These are phyloP conservation scores for Kodamaea plutei DNA, from an alignment of 1,139 yeast species.

Conservation along the genomic window DNA sequence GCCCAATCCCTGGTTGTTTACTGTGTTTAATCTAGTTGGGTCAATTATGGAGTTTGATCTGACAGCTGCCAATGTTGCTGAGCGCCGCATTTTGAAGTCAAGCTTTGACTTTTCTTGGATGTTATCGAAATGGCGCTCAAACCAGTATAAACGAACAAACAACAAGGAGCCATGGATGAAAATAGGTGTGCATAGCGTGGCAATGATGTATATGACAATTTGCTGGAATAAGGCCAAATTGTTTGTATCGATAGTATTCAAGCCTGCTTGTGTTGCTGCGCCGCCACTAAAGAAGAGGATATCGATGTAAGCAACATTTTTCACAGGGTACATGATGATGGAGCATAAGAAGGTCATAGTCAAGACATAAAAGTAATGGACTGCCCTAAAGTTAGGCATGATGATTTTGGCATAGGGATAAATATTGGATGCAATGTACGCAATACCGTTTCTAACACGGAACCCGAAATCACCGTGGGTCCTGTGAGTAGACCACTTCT, in stretches of 20 bases:
- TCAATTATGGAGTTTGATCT: slow-evolving; percentile 26
- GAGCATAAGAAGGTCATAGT: slow-evolving; percentile 59
- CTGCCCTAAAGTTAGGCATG: slow-evolving; percentile 72
- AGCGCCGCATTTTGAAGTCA: slow-evolving; percentile 75
- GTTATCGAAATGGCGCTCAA: slow-evolving; percentile 80
- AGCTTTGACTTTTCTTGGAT: slow-evolving; percentile 71
- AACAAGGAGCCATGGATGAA: slow-evolving; percentile 80
- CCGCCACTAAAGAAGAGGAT: slow-evolving; percentile 73
- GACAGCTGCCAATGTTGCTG: slow-evolving; percentile 63
- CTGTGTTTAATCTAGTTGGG: slow-evolving; percentile 34
- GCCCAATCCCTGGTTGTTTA: slow-evolving; percentile 36
- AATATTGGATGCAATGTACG: slow-evolving; percentile 18
- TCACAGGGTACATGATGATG: slow-evolving; percentile 69
- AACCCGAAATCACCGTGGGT: slow-evolving; percentile 16
- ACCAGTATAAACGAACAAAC: slow-evolving; percentile 82
- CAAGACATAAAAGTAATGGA: slow-evolving; percentile 68
- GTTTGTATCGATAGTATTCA: slow-evolving; percentile 73
- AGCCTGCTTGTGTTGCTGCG: slow-evolving; percentile 86
- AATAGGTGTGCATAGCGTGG: slow-evolving; percentile 79
- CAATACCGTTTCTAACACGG: slow-evolving; percentile 23
- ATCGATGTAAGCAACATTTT: slow-evolving; percentile 68
- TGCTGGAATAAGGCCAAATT: slow-evolving; percentile 70
- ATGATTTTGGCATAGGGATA: slow-evolving; percentile 49
- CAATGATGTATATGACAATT: slow-evolving; percentile 53
- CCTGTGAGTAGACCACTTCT: not conserved